Evolutionary conservation across 768 basidiomycete species (phyloP).

Genomic region (Polyporus arcularius): DNA sequence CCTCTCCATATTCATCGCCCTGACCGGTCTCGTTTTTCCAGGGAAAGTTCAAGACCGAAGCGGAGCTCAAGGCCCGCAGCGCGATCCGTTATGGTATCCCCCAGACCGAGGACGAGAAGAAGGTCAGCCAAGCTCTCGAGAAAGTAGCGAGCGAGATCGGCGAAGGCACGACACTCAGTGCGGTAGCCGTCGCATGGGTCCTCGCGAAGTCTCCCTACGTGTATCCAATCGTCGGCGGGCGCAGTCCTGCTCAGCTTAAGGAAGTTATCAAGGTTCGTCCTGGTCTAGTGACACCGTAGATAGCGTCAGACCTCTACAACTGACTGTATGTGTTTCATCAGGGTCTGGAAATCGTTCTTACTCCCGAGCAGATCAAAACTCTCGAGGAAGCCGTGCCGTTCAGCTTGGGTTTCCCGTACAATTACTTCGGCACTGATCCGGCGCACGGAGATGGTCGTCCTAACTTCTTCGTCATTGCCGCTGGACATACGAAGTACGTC

Average conservation of each 20-base stretch:
- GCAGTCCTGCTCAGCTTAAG: constrained; percentile 38
- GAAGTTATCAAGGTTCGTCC: constrained; percentile 47
- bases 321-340: constrained; percentile 1
- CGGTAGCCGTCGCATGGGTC: constrained; percentile 23
- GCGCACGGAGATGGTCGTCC: constrained; percentile 3
- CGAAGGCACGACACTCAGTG: constrained; percentile 3
- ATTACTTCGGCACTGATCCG: neutral
- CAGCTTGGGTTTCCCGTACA: constrained; percentile 43
- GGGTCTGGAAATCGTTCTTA: constrained; percentile 48
- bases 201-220: constrained; percentile 4
- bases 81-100: constrained; percentile 33
- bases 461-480: constrained; percentile 1
- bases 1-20: no score
- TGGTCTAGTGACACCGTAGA: constrained; percentile 36
- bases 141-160: constrained; percentile 52
- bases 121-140: constrained; percentile 44
- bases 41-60: constrained; percentile 40
- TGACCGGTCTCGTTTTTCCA: constrained; percentile 21
- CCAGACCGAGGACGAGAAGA: constrained; percentile 27
- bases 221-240: constrained; percentile 6
- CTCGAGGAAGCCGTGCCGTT: constrained; percentile 44
- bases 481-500: constrained; percentile 1
- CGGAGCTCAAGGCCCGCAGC: constrained; percentile 32
- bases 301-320: no score
- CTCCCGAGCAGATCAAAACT: constrained; percentile 42